Base-by-base conservation (phyloP, 306 rosid species). In the Carpinus viminea region DNA sequence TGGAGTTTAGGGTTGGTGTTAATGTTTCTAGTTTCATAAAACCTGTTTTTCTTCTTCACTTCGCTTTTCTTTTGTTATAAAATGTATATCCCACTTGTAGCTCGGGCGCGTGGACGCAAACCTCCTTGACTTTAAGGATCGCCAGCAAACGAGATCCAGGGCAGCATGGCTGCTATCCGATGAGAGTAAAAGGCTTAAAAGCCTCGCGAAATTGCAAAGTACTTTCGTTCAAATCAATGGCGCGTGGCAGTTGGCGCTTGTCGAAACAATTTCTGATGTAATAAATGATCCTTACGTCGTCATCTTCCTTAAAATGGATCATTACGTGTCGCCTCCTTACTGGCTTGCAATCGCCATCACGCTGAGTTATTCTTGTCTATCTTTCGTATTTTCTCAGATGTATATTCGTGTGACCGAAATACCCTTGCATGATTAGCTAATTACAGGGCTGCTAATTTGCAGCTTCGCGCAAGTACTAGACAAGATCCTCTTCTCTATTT, bases 1-100 rank as follows among this genome's bases (percentile, higher is more conserved):
- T 55, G 74, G 15, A 81, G 83, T 69, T 74, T 85, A 85, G 94
- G 94, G 90, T 81, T 92, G 85, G 85, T 72, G 82, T 77, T 86
- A n/a, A n/a, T n/a, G 73, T 82, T 90, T 87, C 94, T 41, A n/a
- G 28, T 88, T 88, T 87, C 89, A 80, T 87, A 82, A 72, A 77
- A 83, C 3, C 68, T 77, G 86, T 74, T 78, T 85, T 77, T 79
- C 70, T 73, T 66, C 9, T 55, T 74, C 69, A 65, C 83, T 78
- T 73, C 45, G 38, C 74, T 65, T 55, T 72, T 77, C 77, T 81
- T 59, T 46, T 76, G 85, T 55, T 77, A 62, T 2, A 0, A 28
- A 17, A 2, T 0, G 0, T 12, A 26, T 61, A 0, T 52, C 73
- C 69, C 84, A 61, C n/a, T 46, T 82, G 83, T 75, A 0, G 0